Conservation (phyloP, 768 basidiomycete genomes). For the Mycena albidolilacea region DNA sequence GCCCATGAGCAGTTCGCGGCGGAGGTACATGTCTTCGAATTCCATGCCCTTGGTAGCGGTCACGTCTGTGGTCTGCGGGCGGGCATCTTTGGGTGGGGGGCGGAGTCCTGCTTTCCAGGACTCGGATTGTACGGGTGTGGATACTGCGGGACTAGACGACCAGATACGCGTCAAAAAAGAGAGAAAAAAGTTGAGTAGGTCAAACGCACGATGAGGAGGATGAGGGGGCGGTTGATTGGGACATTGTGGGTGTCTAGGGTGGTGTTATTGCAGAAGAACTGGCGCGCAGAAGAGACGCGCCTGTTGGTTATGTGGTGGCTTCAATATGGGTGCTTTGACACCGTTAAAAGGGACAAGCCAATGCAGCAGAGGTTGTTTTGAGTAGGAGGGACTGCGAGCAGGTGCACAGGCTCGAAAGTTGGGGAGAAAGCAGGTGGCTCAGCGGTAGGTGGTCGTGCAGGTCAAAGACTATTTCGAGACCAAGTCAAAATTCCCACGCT, state of each 20-base stretch:
- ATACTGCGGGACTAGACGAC: conserved; percentile 33
- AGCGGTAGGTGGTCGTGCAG: conserved; percentile 23
- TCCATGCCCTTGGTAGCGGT: conserved; percentile 93
- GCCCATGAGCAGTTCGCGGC: conserved; percentile 98
- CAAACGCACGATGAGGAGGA: conserved; percentile 31
- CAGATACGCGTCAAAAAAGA: conserved; percentile 14
- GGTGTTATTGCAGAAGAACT: conserved; percentile 16
- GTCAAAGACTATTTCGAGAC: conserved; percentile 23
- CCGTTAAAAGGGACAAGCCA: conserved; percentile 19
- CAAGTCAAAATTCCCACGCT: conserved; percentile 20
- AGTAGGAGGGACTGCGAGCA: not conserved
- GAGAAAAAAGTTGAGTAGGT: not conserved
- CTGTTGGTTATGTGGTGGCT: conserved; percentile 27
- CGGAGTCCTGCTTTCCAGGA: conserved; percentile 86
- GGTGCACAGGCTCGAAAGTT: conserved; percentile 8
- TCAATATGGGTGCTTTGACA: conserved; percentile 13
- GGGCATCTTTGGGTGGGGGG: conserved; percentile 89
- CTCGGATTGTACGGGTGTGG: conserved; percentile 39
- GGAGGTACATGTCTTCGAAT: conserved; percentile 95
- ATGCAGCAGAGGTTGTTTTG: conserved; percentile 7
- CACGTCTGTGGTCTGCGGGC: conserved; percentile 98
- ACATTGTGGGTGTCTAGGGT: conserved; percentile 24
- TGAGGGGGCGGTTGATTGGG: conserved; percentile 31
- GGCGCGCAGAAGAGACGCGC: conserved; percentile 32
- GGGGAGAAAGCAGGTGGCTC: conserved; percentile 12